Base-by-base conservation (phyloP, 2,329 filamentous ascomycete species). In the Lasiodiplodia theobromae region DNA sequence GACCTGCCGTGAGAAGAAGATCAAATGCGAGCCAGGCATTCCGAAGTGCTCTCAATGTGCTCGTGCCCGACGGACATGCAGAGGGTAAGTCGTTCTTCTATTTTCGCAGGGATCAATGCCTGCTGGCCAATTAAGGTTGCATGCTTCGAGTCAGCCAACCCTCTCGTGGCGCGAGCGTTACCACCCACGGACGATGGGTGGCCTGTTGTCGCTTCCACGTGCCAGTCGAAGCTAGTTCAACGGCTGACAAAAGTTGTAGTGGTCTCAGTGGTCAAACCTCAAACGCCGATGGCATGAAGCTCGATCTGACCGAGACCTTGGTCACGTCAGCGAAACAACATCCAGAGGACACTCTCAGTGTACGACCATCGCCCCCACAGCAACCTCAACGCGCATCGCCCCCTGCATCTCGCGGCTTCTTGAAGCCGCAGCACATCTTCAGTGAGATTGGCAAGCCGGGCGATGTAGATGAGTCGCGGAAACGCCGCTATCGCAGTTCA, bases 1-100 rank as follows among this genome's bases (percentile, higher is more conserved):
- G 69, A 96, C 93, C 14, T 97, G 94, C 78, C 88, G 94, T 63
- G 94, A 97, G 82, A 97, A 97, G 88, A 97, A 97, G 85, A 97
- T 97, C 82, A 97, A 97, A 80, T 97, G 94, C 76, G 93, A 97
- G 72, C 94, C 94, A 1, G 93, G 94, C 73, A 91, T 89, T 72
- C 92, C 92, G 49, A 93, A 93, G 73, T 97, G 94, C 74, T 88
- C 94, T 66, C 94, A 97, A 80, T 97, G 94, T 78, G 91, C 96
- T 77, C 97, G 97, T 82, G 95, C 95, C 76, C 93, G 94, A 68
- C 87, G 93, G 58, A 85, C 91, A 21, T 97, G 94, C 86, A 91
- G 91, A 80, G 92, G 92, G 78, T 79, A 73, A 76, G 78, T 79
- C 49, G 14, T 4, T n/a, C 6, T 40, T 66, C 25, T 7, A 21